Conservation (phyloP, 2,329 filamentous ascomycete genomes). For the Alternaria panax region DNA sequence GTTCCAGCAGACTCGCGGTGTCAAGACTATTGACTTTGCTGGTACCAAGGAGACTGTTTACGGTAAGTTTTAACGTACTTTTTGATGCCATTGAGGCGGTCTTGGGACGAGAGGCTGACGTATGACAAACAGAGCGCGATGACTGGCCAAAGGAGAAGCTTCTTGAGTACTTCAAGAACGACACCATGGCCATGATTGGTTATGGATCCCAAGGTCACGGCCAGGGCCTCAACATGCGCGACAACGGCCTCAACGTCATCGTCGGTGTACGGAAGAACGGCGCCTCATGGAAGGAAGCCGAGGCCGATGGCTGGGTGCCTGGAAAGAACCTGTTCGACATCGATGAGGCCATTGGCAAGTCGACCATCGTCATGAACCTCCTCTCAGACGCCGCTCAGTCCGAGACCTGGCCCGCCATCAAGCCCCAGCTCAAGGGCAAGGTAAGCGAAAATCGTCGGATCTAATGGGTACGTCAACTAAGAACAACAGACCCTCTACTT, state of each 20-base stretch:
- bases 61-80: slow-evolving; percentile 64
- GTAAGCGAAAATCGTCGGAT: slow-evolving; percentile 56
- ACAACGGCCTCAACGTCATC: slow-evolving; percentile 99
- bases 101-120: slow-evolving; percentile 32
- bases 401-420: slow-evolving; percentile 98
- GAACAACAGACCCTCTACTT: slow-evolving; percentile 89
- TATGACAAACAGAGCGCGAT: slow-evolving; percentile 74
- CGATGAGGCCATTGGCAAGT: slow-evolving; percentile 91
- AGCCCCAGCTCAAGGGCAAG: slow-evolving; percentile 99
- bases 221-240: slow-evolving; percentile 98
- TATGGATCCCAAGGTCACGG: slow-evolving; percentile 99
- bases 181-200: slow-evolving; percentile 98
- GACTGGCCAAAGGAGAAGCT: slow-evolving; percentile 99
- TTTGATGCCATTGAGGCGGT: slow-evolving; percentile 3
- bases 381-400: slow-evolving; percentile 97
- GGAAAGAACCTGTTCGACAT: slow-evolving; percentile 99
- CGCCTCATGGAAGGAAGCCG: slow-evolving; percentile 96
- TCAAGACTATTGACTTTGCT: slow-evolving; percentile 99
- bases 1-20: slow-evolving; percentile 78
- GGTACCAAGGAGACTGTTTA: slow-evolving; percentile 94
- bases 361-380: slow-evolving; percentile 98
- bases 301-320: slow-evolving; percentile 96
- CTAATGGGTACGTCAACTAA: slow-evolving; percentile 26
- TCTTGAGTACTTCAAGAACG: slow-evolving; percentile 99
- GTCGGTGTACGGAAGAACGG: slow-evolving; percentile 98